phyloP scores from a whole-genome alignment of 352 stramenopile genomes.

The Pythium sp. region DNA sequence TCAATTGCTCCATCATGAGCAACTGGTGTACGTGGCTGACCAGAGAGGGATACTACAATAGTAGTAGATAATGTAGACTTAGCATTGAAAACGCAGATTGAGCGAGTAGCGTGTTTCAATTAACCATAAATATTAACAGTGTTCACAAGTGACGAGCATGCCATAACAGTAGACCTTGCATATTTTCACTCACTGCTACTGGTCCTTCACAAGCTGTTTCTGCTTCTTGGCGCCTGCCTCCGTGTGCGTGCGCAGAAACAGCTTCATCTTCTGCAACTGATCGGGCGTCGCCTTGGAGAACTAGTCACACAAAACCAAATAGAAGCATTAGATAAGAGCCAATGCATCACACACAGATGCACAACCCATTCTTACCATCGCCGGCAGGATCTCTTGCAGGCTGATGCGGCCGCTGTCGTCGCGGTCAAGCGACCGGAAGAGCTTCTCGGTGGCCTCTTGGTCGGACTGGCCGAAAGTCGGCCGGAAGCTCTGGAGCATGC shows the following conservation, averaged over 20 bases:
- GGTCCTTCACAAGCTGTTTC: background rate
- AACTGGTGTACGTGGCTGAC: background rate
- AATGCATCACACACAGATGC: background rate
- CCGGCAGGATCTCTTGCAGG: slow-evolving; percentile 43
- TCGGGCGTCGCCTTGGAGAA: slow-evolving; percentile 49
- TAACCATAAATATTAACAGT: background rate
- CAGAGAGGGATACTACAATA: too few relatives aligned
- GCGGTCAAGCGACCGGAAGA: slow-evolving; percentile 50
- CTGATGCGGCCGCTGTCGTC: slow-evolving; percentile 55
- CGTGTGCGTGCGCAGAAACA: slow-evolving; percentile 25
- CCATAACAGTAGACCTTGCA: too few relatives aligned
- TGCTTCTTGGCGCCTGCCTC: background rate
- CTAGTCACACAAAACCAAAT: slow-evolving; percentile 15
- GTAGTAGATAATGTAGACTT: too few relatives aligned
- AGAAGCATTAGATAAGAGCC: slow-evolving; percentile 16
- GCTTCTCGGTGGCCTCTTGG: slow-evolving; percentile 30
- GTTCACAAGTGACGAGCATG: background rate
- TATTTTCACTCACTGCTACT: too few relatives aligned
- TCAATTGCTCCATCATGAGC: background rate
- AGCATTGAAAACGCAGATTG: background rate
- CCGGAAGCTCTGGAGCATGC: slow-evolving; percentile 37
- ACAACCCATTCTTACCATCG: slow-evolving; percentile 34
- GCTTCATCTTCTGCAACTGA: slow-evolving; percentile 46
- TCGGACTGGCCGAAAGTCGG: slow-evolving; percentile 20
- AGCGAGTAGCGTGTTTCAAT: background rate